phyloP scores from a whole-genome alignment of 169 alveolate species.

The Plasmodium vivax region DNA sequence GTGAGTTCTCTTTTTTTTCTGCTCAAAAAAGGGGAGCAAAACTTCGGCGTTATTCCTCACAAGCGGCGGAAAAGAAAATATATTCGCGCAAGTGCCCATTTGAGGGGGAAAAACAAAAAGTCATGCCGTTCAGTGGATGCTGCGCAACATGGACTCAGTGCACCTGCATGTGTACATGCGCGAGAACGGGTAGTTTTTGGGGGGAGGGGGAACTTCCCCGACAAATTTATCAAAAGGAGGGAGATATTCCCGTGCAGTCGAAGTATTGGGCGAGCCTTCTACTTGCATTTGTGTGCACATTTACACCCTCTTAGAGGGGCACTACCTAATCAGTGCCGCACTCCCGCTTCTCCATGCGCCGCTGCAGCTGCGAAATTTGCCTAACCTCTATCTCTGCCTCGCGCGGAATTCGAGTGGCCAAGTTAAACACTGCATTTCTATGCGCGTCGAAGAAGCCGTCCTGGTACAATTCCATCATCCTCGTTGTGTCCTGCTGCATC shows the following conservation, averaged over 20 bases:
- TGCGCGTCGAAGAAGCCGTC: slow-evolving; percentile 78
- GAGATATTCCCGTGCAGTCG: not conserved
- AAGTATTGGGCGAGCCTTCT: not conserved
- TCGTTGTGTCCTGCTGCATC: slow-evolving; percentile 78
- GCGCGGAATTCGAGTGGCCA: slow-evolving; percentile 68
- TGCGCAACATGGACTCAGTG: not conserved
- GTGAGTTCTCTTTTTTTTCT: not conserved
- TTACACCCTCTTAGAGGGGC: not conserved
- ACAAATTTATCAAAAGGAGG: not conserved
- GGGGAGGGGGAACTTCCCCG: not conserved
- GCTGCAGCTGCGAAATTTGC: slow-evolving; percentile 21
- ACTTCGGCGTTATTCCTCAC: not conserved
- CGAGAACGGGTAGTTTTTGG: too few relatives aligned
- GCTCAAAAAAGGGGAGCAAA: not conserved
- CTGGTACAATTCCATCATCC: slow-evolving; percentile 76
- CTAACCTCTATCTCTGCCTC: slow-evolving; percentile 54
- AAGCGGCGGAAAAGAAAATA: not conserved
- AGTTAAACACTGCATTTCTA: slow-evolving; percentile 79
- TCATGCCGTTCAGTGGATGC: not conserved
- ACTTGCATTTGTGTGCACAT: not conserved
- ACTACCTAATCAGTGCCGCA: not conserved
- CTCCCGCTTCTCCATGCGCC: not conserved
- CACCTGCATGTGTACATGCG: not conserved
- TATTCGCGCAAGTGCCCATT: not conserved
- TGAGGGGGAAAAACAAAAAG: not conserved